Base-by-base conservation (phyloP, 176 grass and related monocot species). In the Lolium perenne region DNA sequence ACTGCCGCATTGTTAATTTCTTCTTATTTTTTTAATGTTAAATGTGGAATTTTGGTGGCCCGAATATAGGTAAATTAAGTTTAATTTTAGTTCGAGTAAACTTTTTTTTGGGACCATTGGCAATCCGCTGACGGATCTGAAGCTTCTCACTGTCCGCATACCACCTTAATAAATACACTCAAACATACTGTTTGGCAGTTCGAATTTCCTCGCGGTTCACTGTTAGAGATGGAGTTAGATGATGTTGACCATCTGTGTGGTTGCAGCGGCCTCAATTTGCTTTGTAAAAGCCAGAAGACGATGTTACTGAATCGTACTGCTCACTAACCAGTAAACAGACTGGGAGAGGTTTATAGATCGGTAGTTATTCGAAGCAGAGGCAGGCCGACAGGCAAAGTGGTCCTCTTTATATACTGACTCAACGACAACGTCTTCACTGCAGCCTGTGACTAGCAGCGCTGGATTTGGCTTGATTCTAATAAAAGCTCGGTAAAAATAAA, bases 371-470 rank as follows among this genome's bases (percentile, higher is more conserved):
- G 71, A 81, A 71, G 51, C n/a, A 73, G n/a, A 73, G 43, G 38
- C 11, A 49, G 43, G 71, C 71, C 26, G 26, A 29, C 26, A 82
- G 51, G 71, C 10, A 35, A 1, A 16, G 58, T 89, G 88, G 88
- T 85, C 88, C 88, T 81, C 77, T 77, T 72, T 73, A 29, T 41
- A 48, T 47, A 38, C 63, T 59, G 79, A 81, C 78, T 78, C 72
- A 48, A 75, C 5, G 13, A 11, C 22, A 53, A 43, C 80, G 72
- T 83, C 80, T 88, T 83, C 86, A 71, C 75, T 65, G 65, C 87
- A 78, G 38, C 79, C 86, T 57, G 86, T 26, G 61, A 61, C 69
- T 61, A 25, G 54, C 74, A 89, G 76, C 11, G 82, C 76, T 80
- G 57, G 76, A 80, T 89, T 79, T 80, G 76, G 82, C 57, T 65